Conservation (phyloP, 2,329 filamentous ascomycete genomes). For the Diaporthe sp. region DNA sequence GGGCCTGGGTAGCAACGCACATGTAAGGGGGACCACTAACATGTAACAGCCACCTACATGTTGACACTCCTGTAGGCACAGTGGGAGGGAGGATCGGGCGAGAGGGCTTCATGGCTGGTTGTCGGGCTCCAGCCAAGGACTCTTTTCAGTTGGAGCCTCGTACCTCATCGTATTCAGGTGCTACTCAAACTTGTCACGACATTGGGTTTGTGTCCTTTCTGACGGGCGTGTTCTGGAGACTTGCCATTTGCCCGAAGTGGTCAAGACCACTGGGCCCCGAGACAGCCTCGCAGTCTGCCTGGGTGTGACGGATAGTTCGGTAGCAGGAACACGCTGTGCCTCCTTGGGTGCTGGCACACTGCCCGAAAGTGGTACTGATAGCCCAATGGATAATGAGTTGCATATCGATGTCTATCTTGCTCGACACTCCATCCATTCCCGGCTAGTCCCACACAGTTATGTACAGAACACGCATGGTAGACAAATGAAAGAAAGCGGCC, state of each 20-base stretch:
- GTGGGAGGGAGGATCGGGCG: no score
- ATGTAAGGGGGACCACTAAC: no score
- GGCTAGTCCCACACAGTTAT: constrained; percentile 10
- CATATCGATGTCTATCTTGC: background rate
- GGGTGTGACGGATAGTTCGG: background rate
- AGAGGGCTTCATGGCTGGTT: no score
- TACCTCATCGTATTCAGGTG: background rate
- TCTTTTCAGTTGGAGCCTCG: no score
- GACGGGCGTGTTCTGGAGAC: background rate
- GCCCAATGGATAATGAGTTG: background rate
- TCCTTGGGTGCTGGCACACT: background rate
- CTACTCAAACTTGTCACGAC: background rate
- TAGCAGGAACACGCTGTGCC: background rate
- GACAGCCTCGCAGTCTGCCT: background rate
- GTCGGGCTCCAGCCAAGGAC: no score
- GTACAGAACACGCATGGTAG: constrained; percentile 22
- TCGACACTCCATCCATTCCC: background rate
- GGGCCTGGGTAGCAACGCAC: no score
- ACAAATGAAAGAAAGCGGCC: constrained; percentile 27
- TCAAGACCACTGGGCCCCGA: background rate
- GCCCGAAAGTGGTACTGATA: background rate
- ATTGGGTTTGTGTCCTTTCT: background rate
- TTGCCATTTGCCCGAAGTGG: background rate
- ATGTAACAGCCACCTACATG: background rate
- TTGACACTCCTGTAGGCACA: no score